These are phyloP conservation scores for Calvatia gigantea DNA, from an alignment of 768 basidiomycete genomes.

Conservation along the genomic window DNA sequence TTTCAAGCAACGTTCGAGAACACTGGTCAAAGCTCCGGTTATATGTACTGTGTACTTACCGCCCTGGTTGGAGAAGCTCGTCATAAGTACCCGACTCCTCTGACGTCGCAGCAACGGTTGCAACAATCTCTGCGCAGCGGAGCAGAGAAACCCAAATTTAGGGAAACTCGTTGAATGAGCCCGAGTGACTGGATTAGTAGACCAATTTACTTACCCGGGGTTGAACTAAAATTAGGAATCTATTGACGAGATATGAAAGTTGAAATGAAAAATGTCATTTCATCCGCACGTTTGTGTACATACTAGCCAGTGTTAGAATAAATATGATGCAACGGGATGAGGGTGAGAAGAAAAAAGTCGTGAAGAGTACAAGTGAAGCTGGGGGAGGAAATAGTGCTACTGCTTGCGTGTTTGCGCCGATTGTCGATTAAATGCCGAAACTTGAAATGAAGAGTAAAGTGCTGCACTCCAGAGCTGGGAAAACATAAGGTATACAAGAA, in stretches of 20 bases:
- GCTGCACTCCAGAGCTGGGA: constrained; percentile 1
- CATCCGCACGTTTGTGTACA: neutral
- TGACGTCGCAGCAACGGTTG: too few relatives aligned
- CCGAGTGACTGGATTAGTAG: neutral
- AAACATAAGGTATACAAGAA: constrained; percentile 9
- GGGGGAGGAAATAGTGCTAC: neutral
- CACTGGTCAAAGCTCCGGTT: too few relatives aligned
- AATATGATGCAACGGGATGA: constrained; percentile 2
- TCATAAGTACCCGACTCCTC: too few relatives aligned
- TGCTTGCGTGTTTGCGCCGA: neutral
- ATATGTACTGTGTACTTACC: too few relatives aligned
- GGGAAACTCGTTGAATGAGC: neutral
- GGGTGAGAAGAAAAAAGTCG: neutral
- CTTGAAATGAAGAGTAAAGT: neutral
- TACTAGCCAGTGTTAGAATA: constrained; percentile 2
- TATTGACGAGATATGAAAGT: neutral
- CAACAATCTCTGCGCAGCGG: neutral
- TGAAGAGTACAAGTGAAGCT: neutral
- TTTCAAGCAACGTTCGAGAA: too few relatives aligned
- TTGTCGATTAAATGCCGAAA: constrained; percentile 5
- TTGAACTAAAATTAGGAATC: neutral
- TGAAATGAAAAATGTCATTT: neutral
- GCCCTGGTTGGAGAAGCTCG: too few relatives aligned
- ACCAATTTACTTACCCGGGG: neutral
- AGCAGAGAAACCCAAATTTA: constrained; percentile 1